Base-by-base conservation (phyloP, 1,284 basidiomycete genomes). In the Phlebopus sp. region DNA sequence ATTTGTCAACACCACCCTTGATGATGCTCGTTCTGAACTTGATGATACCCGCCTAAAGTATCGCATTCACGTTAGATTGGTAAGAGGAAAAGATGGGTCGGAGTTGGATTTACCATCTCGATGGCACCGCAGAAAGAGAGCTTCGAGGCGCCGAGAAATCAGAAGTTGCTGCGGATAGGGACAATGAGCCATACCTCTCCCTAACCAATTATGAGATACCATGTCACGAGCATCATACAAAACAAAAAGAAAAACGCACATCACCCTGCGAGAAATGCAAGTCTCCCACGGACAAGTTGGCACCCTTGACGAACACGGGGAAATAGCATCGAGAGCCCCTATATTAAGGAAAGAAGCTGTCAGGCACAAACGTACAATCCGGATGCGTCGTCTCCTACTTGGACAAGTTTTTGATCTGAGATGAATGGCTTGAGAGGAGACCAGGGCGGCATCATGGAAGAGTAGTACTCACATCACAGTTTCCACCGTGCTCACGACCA, bases 211-310 rank as follows among this genome's bases (percentile, higher is more conserved):
- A n/a, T 46, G 43, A 44, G 23, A 49, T 42, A 43, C 7, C 14
- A 43, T 2, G 52, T 32, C 8, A 13, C 17, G 15, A 43, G 19
- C 0, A 8, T 37, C 17, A 7, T 17, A 17, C 32, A 17, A 27
- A 48, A 27, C 0, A 36, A 15, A 29, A 38, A 4, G 35, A 15
- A 29, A 38, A 4, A 65, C 76, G 58, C 55, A 83, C 85, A 70
- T 90, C 88, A 23, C 85, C 86, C 65, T 91, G 87, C 27, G 84
- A 86, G 68, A 90, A 91, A 61, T 92, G 88, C 29, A 90, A 67
- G 60, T 91, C 89, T 2, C 89, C 89, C 15, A 90, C 81, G 0
- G 86, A 87, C 5, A 91, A 69, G 55, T 87, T 87, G 7, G 86
- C 89, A 3, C 86, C 87, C 42, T 81, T 73, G 21, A 90, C 70